Percentiles rank a stretch among this genome's conserved stretches.
Evolutionary conservation across 1,139 yeast genomes (phyloP).

Genomic region (Zygosaccharomyces sapae): DNA sequence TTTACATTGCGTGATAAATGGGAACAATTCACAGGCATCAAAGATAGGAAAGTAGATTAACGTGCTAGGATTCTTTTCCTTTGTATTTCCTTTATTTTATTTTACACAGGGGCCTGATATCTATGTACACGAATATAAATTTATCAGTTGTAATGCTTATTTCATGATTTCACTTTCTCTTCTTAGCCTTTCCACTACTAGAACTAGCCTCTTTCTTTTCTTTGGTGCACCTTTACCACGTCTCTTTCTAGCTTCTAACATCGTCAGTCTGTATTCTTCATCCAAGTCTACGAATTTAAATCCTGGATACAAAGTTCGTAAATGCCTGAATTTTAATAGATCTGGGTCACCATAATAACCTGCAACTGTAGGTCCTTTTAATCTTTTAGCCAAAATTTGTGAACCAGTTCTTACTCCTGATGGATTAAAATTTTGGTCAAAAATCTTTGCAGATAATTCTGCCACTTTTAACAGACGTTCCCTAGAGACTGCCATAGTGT

Average conservation of each 20-base stretch:
- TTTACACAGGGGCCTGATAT: too few relatives aligned
- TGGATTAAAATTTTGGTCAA: constrained; percentile 68
- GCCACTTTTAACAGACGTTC: constrained; percentile 52
- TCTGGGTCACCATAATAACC: constrained; percentile 75
- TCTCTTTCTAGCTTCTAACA: constrained; percentile 66
- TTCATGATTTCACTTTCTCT: constrained; percentile 36
- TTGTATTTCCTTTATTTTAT: not conserved
- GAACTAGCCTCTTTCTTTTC: constrained; percentile 49
- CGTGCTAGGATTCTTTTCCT: too few relatives aligned
- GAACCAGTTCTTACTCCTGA: constrained; percentile 67
- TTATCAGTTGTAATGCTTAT: not conserved
- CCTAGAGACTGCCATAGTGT: constrained; percentile 35
- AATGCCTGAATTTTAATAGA: constrained; percentile 59
- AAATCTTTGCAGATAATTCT: constrained; percentile 56
- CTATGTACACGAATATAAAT: constrained; percentile 9
- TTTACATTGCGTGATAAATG: constrained; percentile 23
- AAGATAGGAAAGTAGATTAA: not conserved
- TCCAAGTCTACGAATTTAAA: constrained; percentile 64
- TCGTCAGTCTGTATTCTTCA: constrained; percentile 64
- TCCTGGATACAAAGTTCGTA: constrained; percentile 53
- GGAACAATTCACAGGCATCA: not conserved
- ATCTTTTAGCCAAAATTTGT: constrained; percentile 64
- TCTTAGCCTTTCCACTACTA: constrained; percentile 37
- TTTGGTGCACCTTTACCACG: constrained; percentile 93
- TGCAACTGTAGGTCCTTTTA: constrained; percentile 70